Evolutionary conservation across 352 stramenopile species (phyloP), one percentile per base, ranked within the genome.

Genomic region (Globisporangium apiculatum): DNA sequence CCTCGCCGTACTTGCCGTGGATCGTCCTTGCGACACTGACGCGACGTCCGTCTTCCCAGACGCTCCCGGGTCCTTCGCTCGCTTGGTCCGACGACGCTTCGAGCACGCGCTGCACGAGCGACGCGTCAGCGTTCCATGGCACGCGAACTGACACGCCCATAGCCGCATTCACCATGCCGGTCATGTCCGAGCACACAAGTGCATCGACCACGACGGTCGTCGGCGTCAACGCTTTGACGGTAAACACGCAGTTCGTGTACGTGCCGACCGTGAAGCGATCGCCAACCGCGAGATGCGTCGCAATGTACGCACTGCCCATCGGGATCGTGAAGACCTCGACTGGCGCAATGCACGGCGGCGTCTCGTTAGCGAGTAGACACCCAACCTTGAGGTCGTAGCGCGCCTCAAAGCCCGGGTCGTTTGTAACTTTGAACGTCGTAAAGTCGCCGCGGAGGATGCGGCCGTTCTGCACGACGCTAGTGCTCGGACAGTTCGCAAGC

Each of bases 1-100:
- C 89, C 48, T 94, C 86, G 4, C 95, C 96, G 61, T 98, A 98
- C 63, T 98, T 97, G 43, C 94, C 93, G 38, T 97, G 79, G 40
- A 98, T 89, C 36, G 72, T 91, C 43, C 89, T 75, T n/a, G 73
- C 67, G 8, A 98, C 92, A 36, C 75, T 79, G 12, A 98, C 93
- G 12, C 79, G 73, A 49, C 87, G 79, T n/a, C 70, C 75, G n/a
- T 46, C 61, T 15, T 42, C 41, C 69, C 87, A 89, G 17, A 76
- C 51, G 15, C 58, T 67, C 4, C 58, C 52, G 7, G 18, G 40
- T 8, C 51, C 56, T 60, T 87, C 68, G 2, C 73, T 65, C 10
- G 40, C 18, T 31, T 73, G 59, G 53, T 87, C 75, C 0, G 80
- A 73, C 12, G 76, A 72, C 7, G 75, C 70, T 63, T 89, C 74